Evolutionary conservation across 352 stramenopile genomes (phyloP).

Genomic region (Halophytophthora batemanensis): DNA sequence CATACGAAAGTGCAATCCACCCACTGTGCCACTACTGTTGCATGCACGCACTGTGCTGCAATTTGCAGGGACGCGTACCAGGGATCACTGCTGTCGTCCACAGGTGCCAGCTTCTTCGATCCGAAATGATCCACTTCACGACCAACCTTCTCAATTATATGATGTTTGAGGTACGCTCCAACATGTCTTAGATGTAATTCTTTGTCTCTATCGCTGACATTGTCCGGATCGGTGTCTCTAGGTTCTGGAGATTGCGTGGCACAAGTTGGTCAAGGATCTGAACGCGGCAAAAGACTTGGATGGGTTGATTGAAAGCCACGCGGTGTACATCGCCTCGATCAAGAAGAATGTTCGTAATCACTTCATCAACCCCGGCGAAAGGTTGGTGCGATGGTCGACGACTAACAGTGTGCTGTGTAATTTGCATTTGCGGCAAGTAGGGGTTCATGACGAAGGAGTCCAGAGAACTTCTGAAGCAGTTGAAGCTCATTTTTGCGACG

Average conservation of each 20-base stretch:
- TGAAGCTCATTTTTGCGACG: conserved; percentile 80
- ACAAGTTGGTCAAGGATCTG: conserved; percentile 89
- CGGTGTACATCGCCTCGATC: conserved; percentile 92
- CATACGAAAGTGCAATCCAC: not conserved
- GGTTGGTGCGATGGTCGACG: not conserved
- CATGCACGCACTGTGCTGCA: conserved; percentile 5
- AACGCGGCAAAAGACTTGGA: conserved; percentile 92
- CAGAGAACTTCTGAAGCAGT: conserved; percentile 60
- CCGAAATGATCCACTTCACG: conserved; percentile 98
- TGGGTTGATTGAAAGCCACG: conserved; percentile 94
- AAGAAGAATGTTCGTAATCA: conserved; percentile 72
- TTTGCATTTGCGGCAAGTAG: conserved; percentile 25
- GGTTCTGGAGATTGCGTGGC: conserved; percentile 94
- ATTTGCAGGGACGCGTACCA: conserved; percentile 55
- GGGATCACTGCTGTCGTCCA: conserved; percentile 79
- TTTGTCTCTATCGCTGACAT: not conserved
- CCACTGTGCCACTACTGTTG: not conserved
- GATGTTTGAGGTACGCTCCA: conserved; percentile 92
- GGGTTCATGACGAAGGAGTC: conserved; percentile 84
- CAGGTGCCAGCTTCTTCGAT: conserved; percentile 92
- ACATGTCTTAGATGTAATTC: not conserved
- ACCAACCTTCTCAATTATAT: conserved; percentile 98
- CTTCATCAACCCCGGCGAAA: not conserved
- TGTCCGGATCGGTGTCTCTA: conserved; percentile 13
- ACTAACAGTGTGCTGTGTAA: conserved; percentile 5